Evolutionary conservation across 208 protist species (phyloP).

Genomic region (Histomonas meleagridis): DNA sequence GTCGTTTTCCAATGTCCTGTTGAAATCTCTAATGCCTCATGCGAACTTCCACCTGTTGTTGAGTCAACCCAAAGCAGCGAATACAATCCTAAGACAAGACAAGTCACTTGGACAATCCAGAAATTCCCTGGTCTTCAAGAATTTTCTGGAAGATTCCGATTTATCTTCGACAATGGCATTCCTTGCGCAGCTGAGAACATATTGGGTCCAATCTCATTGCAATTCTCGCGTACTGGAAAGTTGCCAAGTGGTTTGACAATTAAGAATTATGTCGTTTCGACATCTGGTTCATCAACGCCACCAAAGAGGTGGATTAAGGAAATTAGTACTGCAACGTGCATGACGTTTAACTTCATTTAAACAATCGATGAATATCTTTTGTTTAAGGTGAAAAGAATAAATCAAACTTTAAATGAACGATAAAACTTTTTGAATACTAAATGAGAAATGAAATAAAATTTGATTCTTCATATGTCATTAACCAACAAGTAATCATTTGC

Average conservation of each 20-base stretch:
- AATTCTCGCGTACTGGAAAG: background rate
- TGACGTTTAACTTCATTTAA: slow-evolving; percentile 36
- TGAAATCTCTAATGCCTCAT: background rate
- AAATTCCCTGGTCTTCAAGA: background rate
- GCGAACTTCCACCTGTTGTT: background rate
- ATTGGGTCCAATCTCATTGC: background rate
- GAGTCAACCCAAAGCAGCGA: background rate
- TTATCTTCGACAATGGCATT: slow-evolving; percentile 11
- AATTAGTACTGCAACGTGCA: background rate
- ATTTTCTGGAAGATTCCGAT: slow-evolving; percentile 1
- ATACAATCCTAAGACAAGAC: background rate
- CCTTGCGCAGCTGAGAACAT: background rate
- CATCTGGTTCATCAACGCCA: background rate
- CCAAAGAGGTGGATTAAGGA: slow-evolving; percentile 27
- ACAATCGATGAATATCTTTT: too few species aligned
- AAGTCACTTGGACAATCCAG: slow-evolving; percentile 22
- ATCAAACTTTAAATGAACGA: too few species aligned
- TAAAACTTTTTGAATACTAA: too few species aligned
- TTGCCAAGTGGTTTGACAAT: background rate
- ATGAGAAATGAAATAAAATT: too few species aligned
- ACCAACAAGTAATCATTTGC: too few species aligned
- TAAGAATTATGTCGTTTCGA: slow-evolving; percentile 28
- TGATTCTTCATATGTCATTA: too few species aligned
- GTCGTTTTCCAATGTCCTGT: slow-evolving; percentile 35
- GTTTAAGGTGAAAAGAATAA: too few species aligned